Base-by-base conservation (phyloP, 2,329 filamentous ascomycete species). In the Myriosclerotinia duriaeana region DNA sequence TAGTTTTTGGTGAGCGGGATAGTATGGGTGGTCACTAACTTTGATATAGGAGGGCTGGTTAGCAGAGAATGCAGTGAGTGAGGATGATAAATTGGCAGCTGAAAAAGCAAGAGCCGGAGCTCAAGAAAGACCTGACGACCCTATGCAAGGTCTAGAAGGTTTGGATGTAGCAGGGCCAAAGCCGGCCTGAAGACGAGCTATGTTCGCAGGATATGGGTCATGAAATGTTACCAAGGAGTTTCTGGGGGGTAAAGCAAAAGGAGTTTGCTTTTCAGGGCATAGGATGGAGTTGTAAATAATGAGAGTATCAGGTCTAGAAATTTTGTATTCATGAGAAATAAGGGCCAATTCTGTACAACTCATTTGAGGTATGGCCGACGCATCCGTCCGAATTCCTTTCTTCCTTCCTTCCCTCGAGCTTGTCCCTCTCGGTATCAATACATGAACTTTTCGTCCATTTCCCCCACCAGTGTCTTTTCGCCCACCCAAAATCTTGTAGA, bases 111-210 rank as follows among this genome's bases (percentile, higher is more conserved):
- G 81, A 70, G 79, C 78, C 67, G 79, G 78, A 65, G 80, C 80
- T 46, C 85, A 84, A 71, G 81, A 83, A 67, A 82, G 79, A 54
- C 84, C 85, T 1, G 86, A 89, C 73, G 93, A 98, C 79, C 92
- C 94, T 4, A 99, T 99, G 95, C 92, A 97, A 79, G 94, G 93
- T 44, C 81, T 99, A 8, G 93, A 98, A 78, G 92, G 91, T 20
- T 82, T 98, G 65, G 96, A 98, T 78, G 91, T 98, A 73, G 96
- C 94, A 65, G 96, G 96, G 11, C 95, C 95, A 15, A 93, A 91
- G 78, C 89, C 85, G 65, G 88, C 86, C 75, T 95, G 77, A 85
- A 70, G 61, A 52, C 60, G 50, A 38, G 9, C 30, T 50, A 4
- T 26, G 40, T 55, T 48, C 7, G 17, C 17, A 53, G 46, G 26